phyloP scores from a whole-genome alignment of 768 basidiomycete species.

The Lactifluus subvellereus region DNA sequence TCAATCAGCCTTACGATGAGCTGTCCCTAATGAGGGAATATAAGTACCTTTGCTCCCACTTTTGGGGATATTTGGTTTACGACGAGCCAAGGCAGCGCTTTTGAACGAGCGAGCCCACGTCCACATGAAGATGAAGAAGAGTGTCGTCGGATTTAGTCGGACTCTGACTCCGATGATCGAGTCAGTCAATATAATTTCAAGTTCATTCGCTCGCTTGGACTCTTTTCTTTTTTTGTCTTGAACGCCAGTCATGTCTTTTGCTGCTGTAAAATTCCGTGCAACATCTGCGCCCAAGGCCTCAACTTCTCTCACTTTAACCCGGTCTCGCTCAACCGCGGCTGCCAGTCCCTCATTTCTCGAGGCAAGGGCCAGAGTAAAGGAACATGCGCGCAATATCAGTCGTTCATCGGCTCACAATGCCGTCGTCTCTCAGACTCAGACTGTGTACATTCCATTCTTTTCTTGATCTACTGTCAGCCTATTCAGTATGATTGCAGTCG shows the following conservation, averaged over 20 bases:
- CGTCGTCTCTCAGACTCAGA: constrained; percentile 51
- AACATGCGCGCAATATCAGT: constrained; percentile 71
- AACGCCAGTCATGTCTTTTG: constrained; percentile 35
- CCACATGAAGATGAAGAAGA: background rate
- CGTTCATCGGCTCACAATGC: constrained; percentile 58
- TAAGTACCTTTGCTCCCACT: constrained; percentile 31
- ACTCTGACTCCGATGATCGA: constrained; percentile 5
- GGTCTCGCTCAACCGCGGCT: constrained; percentile 48
- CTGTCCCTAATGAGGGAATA: background rate
- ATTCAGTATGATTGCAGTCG: constrained; percentile 39
- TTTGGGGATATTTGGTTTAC: constrained; percentile 20
- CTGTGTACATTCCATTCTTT: constrained; percentile 43
- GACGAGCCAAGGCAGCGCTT: background rate
- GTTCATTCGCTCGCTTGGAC: too few relatives aligned
- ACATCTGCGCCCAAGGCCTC: constrained; percentile 36
- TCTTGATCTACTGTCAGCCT: background rate
- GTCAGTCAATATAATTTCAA: background rate
- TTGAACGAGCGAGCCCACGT: constrained; percentile 14
- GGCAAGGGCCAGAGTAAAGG: constrained; percentile 74
- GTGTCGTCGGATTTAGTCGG: constrained; percentile 18
- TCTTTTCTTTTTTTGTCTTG: background rate
- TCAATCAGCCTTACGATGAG: background rate
- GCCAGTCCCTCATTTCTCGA: constrained; percentile 55
- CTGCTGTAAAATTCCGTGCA: constrained; percentile 40
- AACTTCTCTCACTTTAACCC: constrained; percentile 35